Evolutionary conservation across 2,329 filamentous ascomycete genomes (phyloP).

Genomic region (Hirsutella minnesotensis): DNA sequence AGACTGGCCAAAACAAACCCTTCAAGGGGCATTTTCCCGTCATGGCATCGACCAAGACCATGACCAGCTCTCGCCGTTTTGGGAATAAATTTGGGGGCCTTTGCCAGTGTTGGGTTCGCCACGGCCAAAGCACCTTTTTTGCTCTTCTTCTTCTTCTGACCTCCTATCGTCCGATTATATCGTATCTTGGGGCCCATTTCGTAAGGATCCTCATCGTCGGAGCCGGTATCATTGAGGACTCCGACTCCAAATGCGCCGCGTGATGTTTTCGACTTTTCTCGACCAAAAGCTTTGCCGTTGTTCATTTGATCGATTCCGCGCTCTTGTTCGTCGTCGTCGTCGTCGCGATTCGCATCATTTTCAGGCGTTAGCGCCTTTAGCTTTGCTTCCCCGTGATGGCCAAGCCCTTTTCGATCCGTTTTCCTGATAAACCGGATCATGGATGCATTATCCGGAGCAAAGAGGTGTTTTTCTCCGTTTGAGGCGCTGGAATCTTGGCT

Average conservation of each 20-base stretch:
- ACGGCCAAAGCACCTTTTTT: conserved; percentile 31
- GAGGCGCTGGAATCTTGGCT: conserved; percentile 24
- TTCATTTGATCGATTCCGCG: neutral
- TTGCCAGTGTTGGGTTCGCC: conserved; percentile 51
- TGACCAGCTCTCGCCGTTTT: conserved; percentile 29
- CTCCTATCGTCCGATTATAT: conserved; percentile 72
- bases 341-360: conserved; percentile 29
- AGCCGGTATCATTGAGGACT: conserved; percentile 82
- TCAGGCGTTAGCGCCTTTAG: conserved; percentile 27
- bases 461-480: conserved; percentile 50
- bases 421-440: conserved; percentile 58
- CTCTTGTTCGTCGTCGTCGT: conserved; percentile 29
- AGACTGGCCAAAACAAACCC: conserved; percentile 63
- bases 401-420: conserved; percentile 58
- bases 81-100: conserved; percentile 64
- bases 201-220: conserved; percentile 91
- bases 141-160: conserved; percentile 71
- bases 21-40: conserved; percentile 67
- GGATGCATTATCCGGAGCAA: conserved; percentile 69
- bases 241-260: conserved; percentile 75
- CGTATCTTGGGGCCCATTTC: conserved; percentile 83
- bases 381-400: conserved; percentile 47
- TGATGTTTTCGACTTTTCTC: conserved; percentile 38
- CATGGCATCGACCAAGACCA: conserved; percentile 54
- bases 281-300: conserved; percentile 11